Conservation (phyloP, 2,329 filamentous ascomycete genomes). For the Chrysoporthe austroafricana region DNA sequence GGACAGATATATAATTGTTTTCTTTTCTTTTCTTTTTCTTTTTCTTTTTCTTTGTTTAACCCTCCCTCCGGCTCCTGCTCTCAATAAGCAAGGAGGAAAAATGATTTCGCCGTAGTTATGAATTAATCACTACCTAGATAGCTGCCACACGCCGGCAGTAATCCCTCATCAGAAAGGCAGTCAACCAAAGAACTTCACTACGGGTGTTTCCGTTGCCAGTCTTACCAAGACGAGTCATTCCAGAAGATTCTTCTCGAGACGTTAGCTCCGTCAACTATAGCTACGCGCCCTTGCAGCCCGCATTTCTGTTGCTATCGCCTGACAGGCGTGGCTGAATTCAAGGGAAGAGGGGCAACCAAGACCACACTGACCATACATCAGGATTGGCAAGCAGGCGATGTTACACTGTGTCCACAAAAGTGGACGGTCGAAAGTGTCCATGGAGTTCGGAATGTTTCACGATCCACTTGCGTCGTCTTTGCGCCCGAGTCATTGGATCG, state of each 20-base stretch:
- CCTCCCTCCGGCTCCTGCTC: too few species aligned
- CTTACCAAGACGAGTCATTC: background rate
- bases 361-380: background rate
- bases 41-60: too few species aligned
- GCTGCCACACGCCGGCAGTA: too few species aligned
- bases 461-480: slow-evolving; percentile 10
- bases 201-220: background rate
- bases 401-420: background rate
- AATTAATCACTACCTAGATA: background rate
- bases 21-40: background rate
- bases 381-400: background rate
- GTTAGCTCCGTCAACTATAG: background rate
- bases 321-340: background rate
- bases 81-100: too few species aligned
- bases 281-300: background rate
- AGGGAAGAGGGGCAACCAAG: too few species aligned
- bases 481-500: slow-evolving; percentile 13
- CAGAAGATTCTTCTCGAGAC: background rate
- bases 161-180: too few species aligned
- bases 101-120: background rate
- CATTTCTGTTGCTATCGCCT: background rate
- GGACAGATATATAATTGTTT: background rate
- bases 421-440: background rate
- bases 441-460: background rate
- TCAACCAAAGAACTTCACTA: background rate